Base-by-base conservation (phyloP, 495 filamentous ascomycete species). In the Cercophora scortea region DNA sequence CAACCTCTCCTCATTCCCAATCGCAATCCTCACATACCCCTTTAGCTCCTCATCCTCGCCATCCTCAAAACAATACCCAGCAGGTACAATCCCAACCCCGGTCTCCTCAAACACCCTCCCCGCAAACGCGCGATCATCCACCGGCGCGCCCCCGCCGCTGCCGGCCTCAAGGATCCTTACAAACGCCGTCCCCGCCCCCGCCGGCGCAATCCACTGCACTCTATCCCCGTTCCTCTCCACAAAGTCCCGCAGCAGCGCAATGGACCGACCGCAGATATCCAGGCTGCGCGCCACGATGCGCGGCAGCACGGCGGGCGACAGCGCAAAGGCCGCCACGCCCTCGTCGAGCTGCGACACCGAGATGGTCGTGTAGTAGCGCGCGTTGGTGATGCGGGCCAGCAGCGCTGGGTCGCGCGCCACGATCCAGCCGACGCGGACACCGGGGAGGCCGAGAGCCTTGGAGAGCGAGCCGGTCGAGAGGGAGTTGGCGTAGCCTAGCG, bases 391-490 rank as follows among this genome's bases (percentile, higher is more conserved):
- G 11, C 74, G 65, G 53, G 86, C 79, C 35, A 91, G 78, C 44
- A 92, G 67, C 0, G 74, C 66, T 4, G 61, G 55, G 64, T 79
- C 74, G 3, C 80, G 75, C 33, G 82, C 83, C 1, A 85, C 86
- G 51, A 90, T 72, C 88, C 89, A 94, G 39, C 89, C 88, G 8
- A 89, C 70, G 0, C 88, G 80, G 49, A 92, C 79, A 8, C 89
- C 89, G 0, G 89, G 87, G 8, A 92, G 67, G 38, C 87, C 83
- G 70, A 88, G 90, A 8, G 87, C 83, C 65, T 95, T 93, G 8
- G 86, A 89, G 59, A 90, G 71, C 1, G 86, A 90, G 32, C 87
- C 83, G 0, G 87, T 91, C 18, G 75, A 77, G 38, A 91, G 78
- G 6, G 76, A 75, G 32, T 83, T 79, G 15, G 76, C 59, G 65